A percentile compares a stretch with the other conserved stretches of the same genome.
These are phyloP conservation scores for Pseudevernia furfuracea DNA, from an alignment of 495 filamentous ascomycete genomes.

Conservation along the genomic window DNA sequence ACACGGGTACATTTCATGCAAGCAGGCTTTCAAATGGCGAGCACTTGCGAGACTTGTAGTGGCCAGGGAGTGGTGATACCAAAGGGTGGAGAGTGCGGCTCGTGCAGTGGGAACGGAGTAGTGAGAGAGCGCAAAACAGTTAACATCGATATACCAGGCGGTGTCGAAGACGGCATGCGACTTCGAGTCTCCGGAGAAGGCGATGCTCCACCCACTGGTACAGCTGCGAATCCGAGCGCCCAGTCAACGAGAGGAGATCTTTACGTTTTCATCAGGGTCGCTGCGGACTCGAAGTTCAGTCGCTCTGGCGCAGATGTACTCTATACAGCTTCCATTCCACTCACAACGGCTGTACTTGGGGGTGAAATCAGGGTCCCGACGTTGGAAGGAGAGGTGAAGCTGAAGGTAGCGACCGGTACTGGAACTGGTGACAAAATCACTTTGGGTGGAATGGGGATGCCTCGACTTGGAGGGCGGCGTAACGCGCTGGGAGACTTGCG, in stretches of 20 bases:
- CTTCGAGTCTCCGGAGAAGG: slow-evolving; percentile 74
- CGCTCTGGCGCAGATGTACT: slow-evolving; percentile 81
- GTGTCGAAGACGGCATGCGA: slow-evolving; percentile 93
- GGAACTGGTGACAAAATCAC: slow-evolving; percentile 88
- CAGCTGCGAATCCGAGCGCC: slow-evolving; percentile 47
- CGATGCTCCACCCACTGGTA: slow-evolving; percentile 71
- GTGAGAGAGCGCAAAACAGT: slow-evolving; percentile 69
- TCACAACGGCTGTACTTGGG: slow-evolving; percentile 87
- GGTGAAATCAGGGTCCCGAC: slow-evolving; percentile 86
- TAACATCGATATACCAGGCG: slow-evolving; percentile 81
- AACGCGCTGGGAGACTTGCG: slow-evolving; percentile 67
- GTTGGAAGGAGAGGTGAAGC: slow-evolving; percentile 77
- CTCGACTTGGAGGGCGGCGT: slow-evolving; percentile 54
- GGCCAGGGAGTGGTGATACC: slow-evolving; percentile 68
- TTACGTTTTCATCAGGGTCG: slow-evolving; percentile 76
- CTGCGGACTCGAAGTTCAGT: slow-evolving; percentile 76
- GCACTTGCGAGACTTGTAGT: slow-evolving; percentile 73
- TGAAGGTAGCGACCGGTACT: slow-evolving; percentile 83
- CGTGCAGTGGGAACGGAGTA: slow-evolving; percentile 73
- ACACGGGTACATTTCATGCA: slow-evolving; percentile 79
- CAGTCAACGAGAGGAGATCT: slow-evolving; percentile 68
- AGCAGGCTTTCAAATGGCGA: slow-evolving; percentile 91
- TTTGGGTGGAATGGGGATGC: slow-evolving; percentile 84
- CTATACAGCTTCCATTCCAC: slow-evolving; percentile 81
- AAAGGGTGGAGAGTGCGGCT: slow-evolving; percentile 66